Conservation (phyloP, 1,139 yeast genomes). For the Geotrichum carabidarum region DNA sequence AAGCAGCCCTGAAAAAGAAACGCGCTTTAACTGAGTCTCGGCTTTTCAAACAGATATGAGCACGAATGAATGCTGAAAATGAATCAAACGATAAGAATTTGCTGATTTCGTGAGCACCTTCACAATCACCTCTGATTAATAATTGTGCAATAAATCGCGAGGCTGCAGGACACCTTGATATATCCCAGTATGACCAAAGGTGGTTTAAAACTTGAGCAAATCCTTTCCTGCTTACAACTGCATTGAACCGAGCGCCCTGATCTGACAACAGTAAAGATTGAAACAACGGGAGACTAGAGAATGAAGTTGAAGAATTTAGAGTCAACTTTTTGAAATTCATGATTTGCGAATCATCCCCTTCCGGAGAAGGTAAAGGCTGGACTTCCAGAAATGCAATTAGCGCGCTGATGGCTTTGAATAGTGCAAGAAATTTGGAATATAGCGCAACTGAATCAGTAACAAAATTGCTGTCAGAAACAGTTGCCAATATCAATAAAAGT, state of each 20-base stretch:
- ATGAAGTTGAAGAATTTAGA: background rate
- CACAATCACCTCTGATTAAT: background rate
- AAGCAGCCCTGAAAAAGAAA: constrained; percentile 20
- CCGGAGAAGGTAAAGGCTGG: background rate
- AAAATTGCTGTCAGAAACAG: constrained; percentile 21
- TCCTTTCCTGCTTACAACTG: background rate
- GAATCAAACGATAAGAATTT: constrained; percentile 23
- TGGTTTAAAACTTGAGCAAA: constrained; percentile 1
- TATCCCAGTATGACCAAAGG: constrained; percentile 3
- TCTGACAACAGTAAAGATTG: constrained; percentile 1
- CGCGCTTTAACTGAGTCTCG: constrained; percentile 23
- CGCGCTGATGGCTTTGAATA: constrained; percentile 23
- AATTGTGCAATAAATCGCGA: constrained; percentile 7
- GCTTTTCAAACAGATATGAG: constrained; percentile 21
- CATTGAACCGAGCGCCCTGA: background rate
- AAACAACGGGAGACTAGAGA: background rate
- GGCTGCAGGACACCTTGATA: background rate
- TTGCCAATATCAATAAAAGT: constrained; percentile 22
- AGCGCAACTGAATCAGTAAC: constrained; percentile 22
- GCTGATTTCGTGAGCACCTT: constrained; percentile 12
- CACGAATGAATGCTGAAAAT: constrained; percentile 27
- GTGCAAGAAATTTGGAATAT: constrained; percentile 20
- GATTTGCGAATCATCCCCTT: background rate
- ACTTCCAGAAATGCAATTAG: constrained; percentile 15
- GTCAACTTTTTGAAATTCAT: background rate